Percentiles rank a stretch among this genome's conserved stretches.
phyloP scores from a whole-genome alignment of 441 rosid species.

The Isatis lusitanica region DNA sequence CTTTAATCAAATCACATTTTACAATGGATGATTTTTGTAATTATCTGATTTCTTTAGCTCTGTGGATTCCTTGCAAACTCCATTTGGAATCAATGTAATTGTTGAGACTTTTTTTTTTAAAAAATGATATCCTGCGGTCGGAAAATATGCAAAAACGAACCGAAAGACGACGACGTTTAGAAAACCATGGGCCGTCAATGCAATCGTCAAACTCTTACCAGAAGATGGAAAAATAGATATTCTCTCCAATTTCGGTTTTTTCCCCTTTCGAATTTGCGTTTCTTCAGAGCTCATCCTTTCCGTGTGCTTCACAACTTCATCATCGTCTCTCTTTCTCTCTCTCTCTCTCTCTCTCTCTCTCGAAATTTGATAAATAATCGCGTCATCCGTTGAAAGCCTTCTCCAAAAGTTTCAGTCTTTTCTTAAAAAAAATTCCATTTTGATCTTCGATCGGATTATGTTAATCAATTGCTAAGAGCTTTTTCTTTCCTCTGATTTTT shows the following conservation, averaged over 20 bases:
- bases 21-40: too few species aligned
- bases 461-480: constrained; percentile 15
- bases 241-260: neutral
- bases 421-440: neutral
- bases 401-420: constrained; percentile 10
- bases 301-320: constrained; percentile 36
- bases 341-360: neutral
- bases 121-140: neutral
- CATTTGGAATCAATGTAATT: too few species aligned
- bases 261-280: constrained; percentile 18
- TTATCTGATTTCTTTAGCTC: too few species aligned
- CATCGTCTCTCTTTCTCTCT: neutral
- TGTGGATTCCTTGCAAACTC: too few species aligned
- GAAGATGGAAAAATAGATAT: constrained; percentile 18
- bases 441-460: constrained; percentile 23
- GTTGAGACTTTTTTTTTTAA: too few species aligned
- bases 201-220: constrained; percentile 26
- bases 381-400: neutral
- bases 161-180: constrained; percentile 12
- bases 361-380: neutral
- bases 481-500: neutral
- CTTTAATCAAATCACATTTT: too few species aligned
- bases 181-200: constrained; percentile 21
- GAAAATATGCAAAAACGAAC: neutral
- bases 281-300: constrained; percentile 29